A percentile compares a stretch with the other conserved stretches of the same genome.
Conservation (phyloP, 306 rosid genomes). For the Aeschynomene evenia region DNA sequence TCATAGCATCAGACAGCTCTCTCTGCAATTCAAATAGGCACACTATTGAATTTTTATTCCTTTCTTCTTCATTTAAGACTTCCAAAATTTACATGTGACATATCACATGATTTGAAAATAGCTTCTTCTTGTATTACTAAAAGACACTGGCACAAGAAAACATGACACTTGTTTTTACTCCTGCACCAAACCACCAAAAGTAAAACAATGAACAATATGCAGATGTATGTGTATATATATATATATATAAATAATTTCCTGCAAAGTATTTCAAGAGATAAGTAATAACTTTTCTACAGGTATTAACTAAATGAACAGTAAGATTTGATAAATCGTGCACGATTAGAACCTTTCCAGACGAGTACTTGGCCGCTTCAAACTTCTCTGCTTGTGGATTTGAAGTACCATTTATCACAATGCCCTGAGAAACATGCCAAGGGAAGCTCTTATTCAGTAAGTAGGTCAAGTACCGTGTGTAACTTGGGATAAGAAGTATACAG, state of each 20-base stretch:
- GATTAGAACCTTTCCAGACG: slow-evolving; percentile 67
- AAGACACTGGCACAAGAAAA: slow-evolving; percentile 58
- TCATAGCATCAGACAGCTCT: slow-evolving; percentile 74
- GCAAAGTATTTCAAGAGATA: slow-evolving; percentile 15
- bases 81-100: slow-evolving; percentile 58
- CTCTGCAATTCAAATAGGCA: slow-evolving; percentile 89
- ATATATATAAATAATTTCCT: slow-evolving; percentile 6
- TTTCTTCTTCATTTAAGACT: slow-evolving; percentile 67
- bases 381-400: slow-evolving; percentile 60
- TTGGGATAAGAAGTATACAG: slow-evolving; percentile 3
- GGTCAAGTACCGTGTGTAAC: neutral
- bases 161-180: slow-evolving; percentile 70
- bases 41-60: slow-evolving; percentile 83
- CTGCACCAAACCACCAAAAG: slow-evolving; percentile 72
- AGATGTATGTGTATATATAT: too few species aligned
- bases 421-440: slow-evolving; percentile 47
- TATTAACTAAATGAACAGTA: slow-evolving; percentile 24
- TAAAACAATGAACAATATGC: slow-evolving; percentile 53
- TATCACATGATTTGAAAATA: slow-evolving; percentile 64
- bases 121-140: slow-evolving; percentile 76
- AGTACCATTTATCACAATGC: slow-evolving; percentile 64
- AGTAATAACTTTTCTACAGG: neutral
- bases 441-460: slow-evolving; percentile 3
- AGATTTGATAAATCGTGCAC: slow-evolving; percentile 26
- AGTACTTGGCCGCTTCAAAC: slow-evolving; percentile 80